Percentiles rank a stretch among this genome's conserved stretches.
Evolutionary conservation across 176 grass and related monocot genomes (phyloP).

Genomic region (Guadua angustifolia): DNA sequence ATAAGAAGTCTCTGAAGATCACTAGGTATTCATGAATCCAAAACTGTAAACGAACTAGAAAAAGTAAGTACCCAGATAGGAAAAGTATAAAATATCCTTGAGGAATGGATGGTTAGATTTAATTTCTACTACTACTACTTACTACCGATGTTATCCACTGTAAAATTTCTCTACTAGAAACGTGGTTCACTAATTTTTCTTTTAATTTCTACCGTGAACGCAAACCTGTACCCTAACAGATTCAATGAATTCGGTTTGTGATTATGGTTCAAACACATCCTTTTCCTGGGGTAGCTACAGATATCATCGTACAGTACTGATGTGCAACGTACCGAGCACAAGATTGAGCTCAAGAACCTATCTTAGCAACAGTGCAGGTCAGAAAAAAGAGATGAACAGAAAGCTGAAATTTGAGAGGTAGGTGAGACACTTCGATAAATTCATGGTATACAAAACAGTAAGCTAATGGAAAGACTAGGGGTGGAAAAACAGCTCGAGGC

Average conservation of each 20-base stretch:
- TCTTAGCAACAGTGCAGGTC: not conserved
- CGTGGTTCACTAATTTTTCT: not conserved
- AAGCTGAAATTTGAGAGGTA: not conserved
- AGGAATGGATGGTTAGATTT: no score
- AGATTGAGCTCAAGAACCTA: not conserved
- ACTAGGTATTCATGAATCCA: no score
- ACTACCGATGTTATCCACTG: no score
- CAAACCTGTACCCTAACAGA: no score
- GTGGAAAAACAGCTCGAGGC: no score
- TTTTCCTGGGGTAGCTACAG: constrained; percentile 4
- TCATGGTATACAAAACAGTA: not conserved
- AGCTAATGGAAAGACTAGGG: not conserved
- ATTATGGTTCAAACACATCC: not conserved
- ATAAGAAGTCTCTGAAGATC: no score
- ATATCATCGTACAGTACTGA: not conserved
- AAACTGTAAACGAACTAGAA: no score
- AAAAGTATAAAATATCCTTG: no score
- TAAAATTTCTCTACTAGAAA: constrained; percentile 1
- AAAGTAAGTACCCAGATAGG: no score
- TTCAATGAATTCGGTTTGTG: no score
- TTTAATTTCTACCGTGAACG: no score
- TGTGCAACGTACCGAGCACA: not conserved
- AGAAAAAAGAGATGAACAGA: not conserved
- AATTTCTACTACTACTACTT: no score
- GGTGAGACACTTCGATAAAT: not conserved